phyloP scores from a whole-genome alignment of 768 basidiomycete species.

The Termitomyces sp. region DNA sequence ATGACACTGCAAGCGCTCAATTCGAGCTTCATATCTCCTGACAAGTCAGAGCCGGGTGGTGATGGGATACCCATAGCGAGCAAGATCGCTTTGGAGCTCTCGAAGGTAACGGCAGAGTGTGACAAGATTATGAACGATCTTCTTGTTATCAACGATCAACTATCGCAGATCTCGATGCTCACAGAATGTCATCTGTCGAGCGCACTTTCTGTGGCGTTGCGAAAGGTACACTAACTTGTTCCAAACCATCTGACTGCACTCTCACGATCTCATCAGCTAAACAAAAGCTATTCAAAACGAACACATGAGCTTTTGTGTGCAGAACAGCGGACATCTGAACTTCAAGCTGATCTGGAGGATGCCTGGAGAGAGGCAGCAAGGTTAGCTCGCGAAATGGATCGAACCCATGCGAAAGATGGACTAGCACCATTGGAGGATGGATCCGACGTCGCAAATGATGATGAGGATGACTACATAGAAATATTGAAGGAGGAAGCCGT shows the following conservation, averaged over 20 bases:
- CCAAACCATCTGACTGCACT: not conserved
- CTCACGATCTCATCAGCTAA: constrained; percentile 35
- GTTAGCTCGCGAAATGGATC: constrained; percentile 69
- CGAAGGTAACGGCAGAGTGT: constrained; percentile 50
- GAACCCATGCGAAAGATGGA: constrained; percentile 35
- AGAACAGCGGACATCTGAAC: constrained; percentile 41
- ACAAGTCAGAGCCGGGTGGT: constrained; percentile 32
- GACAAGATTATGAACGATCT: constrained; percentile 57
- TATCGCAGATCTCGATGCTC: constrained; percentile 53
- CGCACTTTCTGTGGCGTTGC: constrained; percentile 71
- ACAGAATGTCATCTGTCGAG: constrained; percentile 67
- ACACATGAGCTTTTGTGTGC: constrained; percentile 49
- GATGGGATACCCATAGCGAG: constrained; percentile 31
- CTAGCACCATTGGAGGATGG: not conserved
- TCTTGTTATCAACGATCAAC: constrained; percentile 54
- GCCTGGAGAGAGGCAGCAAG: constrained; percentile 78
- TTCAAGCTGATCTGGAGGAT: constrained; percentile 70
- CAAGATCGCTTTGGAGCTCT: constrained; percentile 50
- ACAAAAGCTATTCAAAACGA: constrained; percentile 65
- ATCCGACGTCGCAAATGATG: constrained; percentile 31
- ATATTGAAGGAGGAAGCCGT: constrained; percentile 21
- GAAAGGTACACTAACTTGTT: constrained; percentile 42
- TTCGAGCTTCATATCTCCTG: constrained; percentile 35
- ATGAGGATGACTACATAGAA: constrained; percentile 8
- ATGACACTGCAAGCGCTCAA: constrained; percentile 70